Evolutionary conservation across 2,329 filamentous ascomycete species (phyloP).

Genomic region (Cladosporium sp.): DNA sequence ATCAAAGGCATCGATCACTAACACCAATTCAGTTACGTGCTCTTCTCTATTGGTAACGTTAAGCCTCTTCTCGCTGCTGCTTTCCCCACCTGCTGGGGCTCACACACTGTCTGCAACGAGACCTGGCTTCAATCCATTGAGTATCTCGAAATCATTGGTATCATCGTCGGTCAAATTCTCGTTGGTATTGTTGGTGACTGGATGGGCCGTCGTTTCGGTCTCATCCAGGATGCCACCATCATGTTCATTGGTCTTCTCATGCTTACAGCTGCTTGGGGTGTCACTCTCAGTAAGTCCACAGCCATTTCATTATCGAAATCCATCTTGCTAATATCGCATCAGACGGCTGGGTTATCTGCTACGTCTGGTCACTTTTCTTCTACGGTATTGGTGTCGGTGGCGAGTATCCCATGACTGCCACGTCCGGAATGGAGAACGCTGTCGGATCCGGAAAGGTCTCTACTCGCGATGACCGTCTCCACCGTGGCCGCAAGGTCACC

Average conservation of each 20-base stretch:
- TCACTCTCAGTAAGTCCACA: slow-evolving; percentile 51
- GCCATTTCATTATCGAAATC: background rate
- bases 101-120: slow-evolving; percentile 60
- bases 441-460: slow-evolving; percentile 82
- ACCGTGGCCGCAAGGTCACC: slow-evolving; percentile 92
- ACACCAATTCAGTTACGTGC: slow-evolving; percentile 64
- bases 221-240: slow-evolving; percentile 90
- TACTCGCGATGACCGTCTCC: slow-evolving; percentile 85
- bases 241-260: slow-evolving; percentile 93
- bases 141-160: slow-evolving; percentile 89
- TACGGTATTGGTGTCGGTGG: slow-evolving; percentile 72
- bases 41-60: slow-evolving; percentile 95
- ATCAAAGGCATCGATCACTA: background rate
- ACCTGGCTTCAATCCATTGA: slow-evolving; percentile 82
- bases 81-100: slow-evolving; percentile 73
- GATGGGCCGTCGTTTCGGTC: slow-evolving; percentile 88
- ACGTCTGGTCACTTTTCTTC: slow-evolving; percentile 91
- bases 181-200: slow-evolving; percentile 78
- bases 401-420: slow-evolving; percentile 96
- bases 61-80: slow-evolving; percentile 72
- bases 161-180: slow-evolving; percentile 86
- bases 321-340: slow-evolving; percentile 11
- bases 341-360: slow-evolving; percentile 96
- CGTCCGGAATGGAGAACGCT: slow-evolving; percentile 76
- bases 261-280: slow-evolving; percentile 86